Conservation (phyloP, 75 land plant species). For the Ceratopteris richardii region DNA sequence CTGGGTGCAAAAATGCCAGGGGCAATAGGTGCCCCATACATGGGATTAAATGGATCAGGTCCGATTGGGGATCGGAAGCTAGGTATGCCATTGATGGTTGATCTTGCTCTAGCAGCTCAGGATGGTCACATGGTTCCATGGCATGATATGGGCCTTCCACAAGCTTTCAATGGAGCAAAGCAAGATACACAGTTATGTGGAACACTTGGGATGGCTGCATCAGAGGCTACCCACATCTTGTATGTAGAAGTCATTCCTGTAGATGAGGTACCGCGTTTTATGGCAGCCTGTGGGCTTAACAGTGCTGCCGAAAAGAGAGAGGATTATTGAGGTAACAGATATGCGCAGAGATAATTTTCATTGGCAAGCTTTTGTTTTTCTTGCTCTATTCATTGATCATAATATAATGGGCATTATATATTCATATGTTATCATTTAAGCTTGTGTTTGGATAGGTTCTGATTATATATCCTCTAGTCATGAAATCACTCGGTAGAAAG, state of each 20-base stretch:
- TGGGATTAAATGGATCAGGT: background rate
- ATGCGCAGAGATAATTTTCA: too few relatives aligned
- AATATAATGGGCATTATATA: too few relatives aligned
- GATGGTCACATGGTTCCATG: background rate
- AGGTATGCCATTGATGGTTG: background rate
- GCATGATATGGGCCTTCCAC: background rate
- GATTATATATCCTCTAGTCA: too few relatives aligned
- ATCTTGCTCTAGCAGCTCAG: background rate
- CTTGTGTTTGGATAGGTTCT: too few relatives aligned
- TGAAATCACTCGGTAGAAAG: too few relatives aligned
- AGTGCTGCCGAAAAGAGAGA: too few relatives aligned
- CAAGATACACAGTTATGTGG: background rate
- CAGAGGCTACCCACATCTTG: constrained; percentile 35
- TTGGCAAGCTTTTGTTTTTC: too few relatives aligned
- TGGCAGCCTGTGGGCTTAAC: too few relatives aligned
- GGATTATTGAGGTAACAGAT: too few relatives aligned
- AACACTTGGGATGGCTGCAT: background rate
- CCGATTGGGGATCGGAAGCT: background rate
- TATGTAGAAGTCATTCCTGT: constrained; percentile 73
- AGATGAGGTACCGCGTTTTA: too few relatives aligned
- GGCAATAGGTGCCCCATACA: background rate
- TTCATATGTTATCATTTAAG: too few relatives aligned
- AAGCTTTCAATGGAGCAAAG: background rate
- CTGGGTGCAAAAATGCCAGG: background rate
- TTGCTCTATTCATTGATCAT: too few relatives aligned